Evolutionary conservation across 768 basidiomycete genomes (phyloP), one percentile per base, ranked within the genome.

Genomic region (Chalciporus pseudorubinellus): DNA sequence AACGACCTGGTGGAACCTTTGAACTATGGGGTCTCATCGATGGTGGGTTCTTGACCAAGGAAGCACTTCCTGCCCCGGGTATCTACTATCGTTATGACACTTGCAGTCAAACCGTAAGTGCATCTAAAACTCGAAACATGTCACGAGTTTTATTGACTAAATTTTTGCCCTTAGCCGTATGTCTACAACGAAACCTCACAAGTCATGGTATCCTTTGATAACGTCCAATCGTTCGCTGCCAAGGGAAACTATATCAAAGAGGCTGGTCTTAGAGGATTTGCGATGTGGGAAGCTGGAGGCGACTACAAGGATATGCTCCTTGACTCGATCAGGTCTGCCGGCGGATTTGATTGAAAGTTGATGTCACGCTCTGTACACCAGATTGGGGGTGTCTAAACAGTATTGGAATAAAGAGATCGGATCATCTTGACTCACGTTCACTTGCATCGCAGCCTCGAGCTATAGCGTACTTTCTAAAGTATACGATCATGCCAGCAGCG

Each of bases 81-180:
- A 80, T 86, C 50, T 55, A 64, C 11, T 80, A 79, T 57, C 60
- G 70, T 13, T 87, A 75, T 53, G 84, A 87, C 52, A 59, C 72
- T 14, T 89, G 86, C 71, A 85, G 81, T 59, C 78, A 86, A 66
- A 89, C 87, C 38, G 87, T 88, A 57, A 50, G 79, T 73, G n/a
- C 20, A 18, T 6, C 26, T 11, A 3, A 2, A 13, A 16, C 5
- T 16, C 11, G 22, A 14, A 21, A 6, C 22, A 26, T 1, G 26
- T 43, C 12, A 10, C 18, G 33, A 19, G 3, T 16, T 26, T 43
- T 39, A n/a, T 19, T 42, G n/a, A 26, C 1, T 26, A 22, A 20
- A 1, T 8, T 6, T 1, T 22, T 3, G n/a, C 7, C 34, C 49
- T 11, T 59, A 89, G 87, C 80, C 86, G 0, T 85, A 76, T 51